phyloP scores from a whole-genome alignment of 2,329 filamentous ascomycete genomes.

The Beauveria sp. region DNA sequence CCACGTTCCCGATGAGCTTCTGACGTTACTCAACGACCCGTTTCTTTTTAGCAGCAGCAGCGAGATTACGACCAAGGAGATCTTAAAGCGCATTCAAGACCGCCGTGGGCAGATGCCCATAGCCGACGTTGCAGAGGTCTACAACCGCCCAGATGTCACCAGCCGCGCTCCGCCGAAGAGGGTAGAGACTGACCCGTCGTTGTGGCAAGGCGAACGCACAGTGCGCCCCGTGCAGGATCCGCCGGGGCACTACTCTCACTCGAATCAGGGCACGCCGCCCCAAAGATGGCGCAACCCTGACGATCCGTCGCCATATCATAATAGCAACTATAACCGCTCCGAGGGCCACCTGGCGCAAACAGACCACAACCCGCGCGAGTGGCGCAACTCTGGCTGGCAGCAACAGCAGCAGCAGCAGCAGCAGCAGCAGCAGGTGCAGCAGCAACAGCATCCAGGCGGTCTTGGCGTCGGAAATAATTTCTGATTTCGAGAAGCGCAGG shows the following conservation, averaged over 20 bases:
- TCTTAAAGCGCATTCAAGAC: slow-evolving; percentile 86
- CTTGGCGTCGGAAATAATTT: slow-evolving; percentile 41
- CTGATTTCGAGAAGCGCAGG: slow-evolving; percentile 17
- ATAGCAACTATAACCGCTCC: slow-evolving; percentile 34
- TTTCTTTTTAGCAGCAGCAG: slow-evolving; percentile 71
- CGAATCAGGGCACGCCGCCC: slow-evolving; percentile 41
- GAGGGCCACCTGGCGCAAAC: slow-evolving; percentile 33
- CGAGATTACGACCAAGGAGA: slow-evolving; percentile 94
- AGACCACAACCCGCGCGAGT: slow-evolving; percentile 41
- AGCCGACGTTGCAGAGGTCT: slow-evolving; percentile 50
- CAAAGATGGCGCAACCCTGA: slow-evolving; percentile 41
- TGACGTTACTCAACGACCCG: slow-evolving; percentile 77
- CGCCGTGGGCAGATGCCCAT: slow-evolving; percentile 54
- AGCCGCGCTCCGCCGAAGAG: slow-evolving; percentile 47
- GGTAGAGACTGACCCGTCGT: slow-evolving; percentile 81
- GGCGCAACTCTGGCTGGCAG: slow-evolving; percentile 50
- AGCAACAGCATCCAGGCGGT: slow-evolving; percentile 37
- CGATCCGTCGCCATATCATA: slow-evolving; percentile 37
- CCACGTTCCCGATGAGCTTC: slow-evolving; percentile 88
- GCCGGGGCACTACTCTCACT: slow-evolving; percentile 5
- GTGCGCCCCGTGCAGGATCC: slow-evolving; percentile 67
- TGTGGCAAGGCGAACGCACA: slow-evolving; percentile 77
- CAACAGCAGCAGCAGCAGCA: background rate
- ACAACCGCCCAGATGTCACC: slow-evolving; percentile 51
- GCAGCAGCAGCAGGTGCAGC: too few relatives aligned